Base-by-base conservation (phyloP, 768 basidiomycete species). In the Termitomyces sp. region DNA sequence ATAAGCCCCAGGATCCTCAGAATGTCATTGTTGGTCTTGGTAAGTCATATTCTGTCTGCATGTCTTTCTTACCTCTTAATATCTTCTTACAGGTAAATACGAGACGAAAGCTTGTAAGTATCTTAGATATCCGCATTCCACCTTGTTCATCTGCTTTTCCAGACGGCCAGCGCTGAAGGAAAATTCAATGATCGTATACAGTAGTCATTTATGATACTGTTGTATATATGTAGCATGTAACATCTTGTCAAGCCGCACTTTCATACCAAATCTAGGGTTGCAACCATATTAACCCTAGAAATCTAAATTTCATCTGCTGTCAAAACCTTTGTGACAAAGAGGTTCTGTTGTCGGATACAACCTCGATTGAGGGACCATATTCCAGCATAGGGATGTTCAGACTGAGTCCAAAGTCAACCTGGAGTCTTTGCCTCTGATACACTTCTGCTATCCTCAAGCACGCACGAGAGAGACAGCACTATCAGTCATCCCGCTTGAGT, bases 11-110 rank as follows among this genome's bases (percentile, higher is more conserved):
- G 71, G 84, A 89, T 8, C 81, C 86, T 0, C 81, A 78, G 58
- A 91, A 95, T 75, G 71, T 97, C 71, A 97, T 95, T 66, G 79
- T 94, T 55, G 85, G 83, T 35, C 61, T 84, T 44, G 85, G 87
- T 69, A 73, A 75, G 73, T 77, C 19, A 42, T 42, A 8, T 21
- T n/a, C 40, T 73, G 11, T 11, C 5, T 50, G 11, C 62, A 50
- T 49, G 28, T 26, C 5, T 26, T 42, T 38, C 48, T 5, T 15
- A 3, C 14, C 35, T n/a, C 38, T 10, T 8, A 21, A 41, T 15
- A 38, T 50, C 50, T 63, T 54, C 12, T 9, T 48, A 12, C 30
- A 71, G 71, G 72, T 57, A 73, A 75, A 64, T 79, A 76, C 61
- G 77, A 78, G 67, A 74, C 73, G 45, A 73, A 67, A 46, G 76